Evolutionary conservation across 208 protist genomes (phyloP), one percentile per base, ranked within the genome.

Genomic region (Zelonia costaricensis): DNA sequence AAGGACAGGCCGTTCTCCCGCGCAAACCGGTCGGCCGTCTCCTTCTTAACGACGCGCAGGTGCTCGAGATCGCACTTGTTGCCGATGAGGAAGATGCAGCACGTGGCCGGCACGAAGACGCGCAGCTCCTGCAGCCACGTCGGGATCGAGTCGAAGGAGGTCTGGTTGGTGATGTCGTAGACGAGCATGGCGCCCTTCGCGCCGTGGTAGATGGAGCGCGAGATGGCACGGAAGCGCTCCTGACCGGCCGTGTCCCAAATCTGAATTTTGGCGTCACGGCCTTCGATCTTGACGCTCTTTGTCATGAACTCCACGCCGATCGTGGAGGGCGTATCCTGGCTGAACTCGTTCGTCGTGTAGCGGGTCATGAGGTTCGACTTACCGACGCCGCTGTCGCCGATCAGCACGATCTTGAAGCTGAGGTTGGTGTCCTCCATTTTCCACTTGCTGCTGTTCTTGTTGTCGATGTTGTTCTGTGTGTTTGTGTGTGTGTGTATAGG

Each of bases 181-280:
- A 99, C 98, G 9, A 99, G 88, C 72, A 99, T 91, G 12, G 98
- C 98, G 31, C 98, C 98, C 44, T 99, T 98, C 12, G 98, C 98
- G 38, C 98, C 98, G 64, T 98, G 92, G 88, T 99, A 99, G 68
- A 94, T 95, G 63, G 80, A 86, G 65, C 85, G 77, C 2, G 98
- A 99, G 81, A 99, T 99, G 55, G 98, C 98, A 28, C 98, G 92
- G 78, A 99, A 99, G 35, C 98, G 84, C 81, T 99, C 98, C 85
- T 99, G 98, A 42, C 98, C 98, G 10, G 91, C 97, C 33, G 98
- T 99, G 79, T 99, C 98, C 98, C 98, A 99, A 81, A 99, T 99
- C 77, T 99, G 98, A 23, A 98, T 95, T 63, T 99, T 99, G 45
- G 99, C 98, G 40, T 96, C 95, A 52, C 98, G 97, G 49, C 86